Evolutionary conservation across 345 rosid species (phyloP).

Genomic region (Abelmoschus esculentus): DNA sequence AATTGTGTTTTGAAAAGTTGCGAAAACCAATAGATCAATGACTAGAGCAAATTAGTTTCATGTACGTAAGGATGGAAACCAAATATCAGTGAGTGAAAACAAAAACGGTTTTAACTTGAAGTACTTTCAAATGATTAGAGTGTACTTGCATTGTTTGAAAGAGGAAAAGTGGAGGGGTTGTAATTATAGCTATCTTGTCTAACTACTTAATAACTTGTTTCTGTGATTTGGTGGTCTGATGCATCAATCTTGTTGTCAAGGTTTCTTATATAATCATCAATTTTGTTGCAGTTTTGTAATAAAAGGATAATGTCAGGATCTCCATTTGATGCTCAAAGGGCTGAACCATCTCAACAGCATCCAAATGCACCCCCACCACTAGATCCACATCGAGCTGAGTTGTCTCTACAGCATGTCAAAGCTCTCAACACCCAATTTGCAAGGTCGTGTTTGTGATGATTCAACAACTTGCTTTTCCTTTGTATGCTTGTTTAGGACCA

Average conservation of each 20-base stretch:
- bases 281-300: constrained; percentile 51
- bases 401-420: constrained; percentile 78
- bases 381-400: constrained; percentile 59
- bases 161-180: not conserved
- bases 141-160: not conserved
- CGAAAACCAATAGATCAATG: not conserved
- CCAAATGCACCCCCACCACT: constrained; percentile 22
- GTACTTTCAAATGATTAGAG: not conserved
- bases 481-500: not conserved
- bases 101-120: too few relatives aligned
- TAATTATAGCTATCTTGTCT: not conserved
- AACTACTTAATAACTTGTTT: not conserved
- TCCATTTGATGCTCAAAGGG: constrained; percentile 44
- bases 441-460: constrained; percentile 36
- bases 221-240: not conserved
- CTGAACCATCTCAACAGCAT: constrained; percentile 43
- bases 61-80: not conserved
- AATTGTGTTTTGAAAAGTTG: not conserved
- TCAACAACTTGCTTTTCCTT: not conserved
- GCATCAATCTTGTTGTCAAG: not conserved
- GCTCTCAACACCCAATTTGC: constrained; percentile 94
- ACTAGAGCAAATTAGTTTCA: not conserved
- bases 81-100: too few relatives aligned
- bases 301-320: constrained; percentile 59
- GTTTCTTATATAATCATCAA: constrained; percentile 8